Evolutionary conservation across 805 yeast genomes (phyloP).

Genomic region (Brettanomyces bruxellensis): DNA sequence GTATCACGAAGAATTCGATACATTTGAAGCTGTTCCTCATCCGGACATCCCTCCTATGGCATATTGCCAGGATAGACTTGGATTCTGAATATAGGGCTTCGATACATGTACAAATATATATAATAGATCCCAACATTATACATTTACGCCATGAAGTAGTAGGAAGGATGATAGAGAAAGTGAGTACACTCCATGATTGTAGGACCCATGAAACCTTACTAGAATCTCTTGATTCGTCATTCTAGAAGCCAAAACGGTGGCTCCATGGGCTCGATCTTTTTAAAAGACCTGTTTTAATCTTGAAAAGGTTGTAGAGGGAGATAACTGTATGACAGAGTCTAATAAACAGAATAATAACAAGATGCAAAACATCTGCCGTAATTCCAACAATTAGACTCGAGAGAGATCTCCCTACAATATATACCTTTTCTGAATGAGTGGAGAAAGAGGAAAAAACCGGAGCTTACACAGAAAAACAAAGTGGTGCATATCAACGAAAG

Average conservation of each 20-base stretch:
- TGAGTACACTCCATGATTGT: too few relatives aligned
- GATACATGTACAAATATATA: neutral
- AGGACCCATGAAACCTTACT: too few relatives aligned
- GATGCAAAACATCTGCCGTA: too few relatives aligned
- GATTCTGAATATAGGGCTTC: neutral
- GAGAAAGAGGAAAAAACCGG: conserved; percentile 11
- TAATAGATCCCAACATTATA: neutral
- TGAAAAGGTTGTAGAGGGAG: conserved; percentile 31
- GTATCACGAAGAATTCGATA: conserved; percentile 41
- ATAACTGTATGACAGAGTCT: conserved; percentile 18
- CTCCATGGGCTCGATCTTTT: neutral
- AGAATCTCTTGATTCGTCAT: neutral
- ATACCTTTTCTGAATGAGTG: conserved; percentile 27
- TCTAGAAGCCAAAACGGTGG: neutral
- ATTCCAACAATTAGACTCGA: neutral
- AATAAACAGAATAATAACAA: too few relatives aligned
- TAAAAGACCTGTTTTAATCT: conserved; percentile 16
- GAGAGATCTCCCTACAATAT: conserved; percentile 32
- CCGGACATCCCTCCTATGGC: conserved; percentile 95
- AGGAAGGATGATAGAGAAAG: too few relatives aligned
- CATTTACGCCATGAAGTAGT: too few relatives aligned
- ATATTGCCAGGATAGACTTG: conserved; percentile 43
- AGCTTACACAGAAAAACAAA: neutral
- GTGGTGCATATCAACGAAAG: neutral
- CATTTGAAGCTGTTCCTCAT: conserved; percentile 78